Evolutionary conservation across 495 filamentous ascomycete species (phyloP), one percentile per base, ranked within the genome.

Genomic region (Aspergillus sclerotiicarbonarius): DNA sequence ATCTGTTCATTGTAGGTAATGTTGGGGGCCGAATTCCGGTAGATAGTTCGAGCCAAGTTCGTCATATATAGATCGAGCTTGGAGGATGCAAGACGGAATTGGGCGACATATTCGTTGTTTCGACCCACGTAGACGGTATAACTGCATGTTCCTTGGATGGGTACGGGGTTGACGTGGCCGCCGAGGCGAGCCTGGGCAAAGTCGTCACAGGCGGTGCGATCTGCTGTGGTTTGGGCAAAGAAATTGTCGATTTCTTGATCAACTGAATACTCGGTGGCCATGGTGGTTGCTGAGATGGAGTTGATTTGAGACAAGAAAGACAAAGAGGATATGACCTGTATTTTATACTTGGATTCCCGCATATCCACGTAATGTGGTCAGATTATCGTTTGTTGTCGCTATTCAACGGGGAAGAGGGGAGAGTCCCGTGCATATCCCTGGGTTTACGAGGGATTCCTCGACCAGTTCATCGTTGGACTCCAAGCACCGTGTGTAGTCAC

Each of bases 111-210:
- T 60, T 74, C 74, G 46, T 54, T 53, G 19, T 70, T 61, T 19
- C 60, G 66, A 37, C 76, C 74, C 20, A 72, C 71, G 46, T 76
- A 77, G 46, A 77, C 70, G 3, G 74, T 67, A 61, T 79, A 79
- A 58, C 71, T 73, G 63, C 75, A 76, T 16, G 58, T 60, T 15
- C 76, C 75, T 58, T 79, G 75, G 19, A 77, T 61, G 15, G 53
- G 56, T 19, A 77, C 67, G 16, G 74, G 69, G 56, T 67, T 62
- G 30, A 75, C 62, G 46, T 62, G 52, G 15, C 67, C 72, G 15
- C 73, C 70, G 47, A 61, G 52, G 52, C 71, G 67, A 20, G 74
- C 64, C 21, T 52, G 67, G 35, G 71, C 73, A 59, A 16, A 59
- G 6, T 48, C 52, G 54, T 76, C 66, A 55, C 71, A 79, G 56